Percentiles rank a stretch among this genome's conserved stretches.
These are phyloP conservation scores for Haberlea rhodopensis DNA, from an alignment of 257 asterid species.

Conservation along the genomic window DNA sequence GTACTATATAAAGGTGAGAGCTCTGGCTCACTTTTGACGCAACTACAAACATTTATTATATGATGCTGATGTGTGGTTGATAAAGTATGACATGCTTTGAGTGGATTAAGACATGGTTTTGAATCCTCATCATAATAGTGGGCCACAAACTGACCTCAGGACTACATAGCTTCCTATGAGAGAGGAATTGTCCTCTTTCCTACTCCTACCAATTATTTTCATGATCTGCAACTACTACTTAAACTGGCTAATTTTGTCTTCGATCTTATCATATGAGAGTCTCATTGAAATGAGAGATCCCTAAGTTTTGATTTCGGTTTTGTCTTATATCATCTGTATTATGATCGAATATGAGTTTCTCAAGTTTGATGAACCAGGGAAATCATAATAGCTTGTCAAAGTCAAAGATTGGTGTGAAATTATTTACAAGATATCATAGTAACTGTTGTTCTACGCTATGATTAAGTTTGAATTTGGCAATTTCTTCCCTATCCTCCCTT, in stretches of 20 bases:
- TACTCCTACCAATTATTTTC: slow-evolving; percentile 10
- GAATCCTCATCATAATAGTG: slow-evolving; percentile 2
- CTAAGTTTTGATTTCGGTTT: slow-evolving; percentile 15
- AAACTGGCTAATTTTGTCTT: slow-evolving; percentile 13
- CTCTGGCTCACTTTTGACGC: slow-evolving; percentile 11
- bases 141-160: slow-evolving; percentile 2
- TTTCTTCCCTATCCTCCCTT: slow-evolving; percentile 3
- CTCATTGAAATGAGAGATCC: slow-evolving; percentile 10
- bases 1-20: slow-evolving; percentile 88
- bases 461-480: slow-evolving; percentile 10
- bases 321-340: slow-evolving; percentile 3
- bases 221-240: background rate
- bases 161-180: background rate
- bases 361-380: background rate
- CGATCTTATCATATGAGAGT: slow-evolving; percentile 6
- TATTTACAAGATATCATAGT: background rate
- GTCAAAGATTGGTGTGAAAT: slow-evolving; percentile 1
- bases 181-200: slow-evolving; percentile 17
- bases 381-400: slow-evolving; percentile 8
- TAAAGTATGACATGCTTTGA: background rate
- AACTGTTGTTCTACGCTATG: slow-evolving; percentile 11
- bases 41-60: background rate
- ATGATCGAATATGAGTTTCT: slow-evolving; percentile 2
- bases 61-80: background rate
- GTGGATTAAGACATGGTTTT: slow-evolving; percentile 20